These are phyloP conservation scores for Globisporangium sylvaticum DNA, from an alignment of 352 stramenopile genomes.

Conservation along the genomic window DNA sequence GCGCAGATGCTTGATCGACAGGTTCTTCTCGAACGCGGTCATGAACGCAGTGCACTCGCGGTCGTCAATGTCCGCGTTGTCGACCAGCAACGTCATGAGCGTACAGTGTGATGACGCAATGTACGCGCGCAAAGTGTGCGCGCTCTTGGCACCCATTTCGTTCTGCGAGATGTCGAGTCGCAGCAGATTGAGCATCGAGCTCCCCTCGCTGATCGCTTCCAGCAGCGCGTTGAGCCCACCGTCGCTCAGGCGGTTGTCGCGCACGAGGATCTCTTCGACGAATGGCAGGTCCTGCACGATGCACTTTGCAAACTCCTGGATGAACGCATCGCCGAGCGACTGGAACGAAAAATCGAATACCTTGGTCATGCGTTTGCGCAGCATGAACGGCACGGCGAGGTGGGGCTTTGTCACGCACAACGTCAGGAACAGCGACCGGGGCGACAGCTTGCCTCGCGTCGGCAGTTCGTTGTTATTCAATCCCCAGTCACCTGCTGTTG, in stretches of 20 bases:
- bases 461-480: conserved; percentile 23
- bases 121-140: conserved; percentile 52
- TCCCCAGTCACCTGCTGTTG: not conserved
- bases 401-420: conserved; percentile 42
- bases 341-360: conserved; percentile 84
- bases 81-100: conserved; percentile 61
- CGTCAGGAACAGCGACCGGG: conserved; percentile 59
- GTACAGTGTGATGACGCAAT: conserved; percentile 55
- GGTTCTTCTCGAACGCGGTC: conserved; percentile 77
- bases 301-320: conserved; percentile 60
- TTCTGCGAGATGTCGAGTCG: conserved; percentile 74
- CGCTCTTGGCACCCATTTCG: conserved; percentile 53
- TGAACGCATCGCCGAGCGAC: conserved; percentile 66
- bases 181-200: conserved; percentile 41
- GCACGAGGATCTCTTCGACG: conserved; percentile 78
- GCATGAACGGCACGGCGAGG: conserved; percentile 58
- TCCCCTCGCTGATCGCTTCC: conserved; percentile 46
- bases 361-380: conserved; percentile 57
- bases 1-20: conserved; percentile 62
- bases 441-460: conserved; percentile 49
- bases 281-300: conserved; percentile 51
- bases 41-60: conserved; percentile 83
- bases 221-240: conserved; percentile 58
- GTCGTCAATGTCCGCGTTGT: conserved; percentile 88
- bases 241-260: conserved; percentile 87